Evolutionary conservation across 192 early-diverging fungal species (phyloP), one percentile per base, ranked within the genome.

Genomic region (Phycomyces nitens): DNA sequence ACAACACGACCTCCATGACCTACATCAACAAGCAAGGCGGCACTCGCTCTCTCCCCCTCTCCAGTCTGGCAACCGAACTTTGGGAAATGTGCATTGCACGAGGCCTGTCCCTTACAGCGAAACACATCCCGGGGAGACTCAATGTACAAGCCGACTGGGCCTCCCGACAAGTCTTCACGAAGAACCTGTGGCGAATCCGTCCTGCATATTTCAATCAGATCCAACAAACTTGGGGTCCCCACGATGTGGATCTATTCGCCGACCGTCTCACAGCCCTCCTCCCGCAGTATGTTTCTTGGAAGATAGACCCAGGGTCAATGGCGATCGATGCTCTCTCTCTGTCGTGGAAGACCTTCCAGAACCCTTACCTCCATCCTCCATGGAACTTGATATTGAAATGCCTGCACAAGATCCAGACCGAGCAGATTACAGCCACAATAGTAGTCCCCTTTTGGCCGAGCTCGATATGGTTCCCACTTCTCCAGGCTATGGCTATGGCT

Each of bases 251-350:
- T 58, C 56, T 66, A n/a, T 66, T 58, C 16, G 64, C 64, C 2
- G 64, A 65, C 26, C 42, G 64, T 6, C 9, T 39, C 3, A 57
- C 12, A 6, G 27, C 15, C 27, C 64, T 56, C 6, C 47, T 52
- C 0, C 64, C 64, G 38, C 42, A 53, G 24, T 66, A 66, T 20
- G 64, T 66, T n/a, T 66, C 56, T 11, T 66, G 64, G 64, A 49
- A 47, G n/a, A 0, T 8, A 6, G 44, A 66, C 27, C 56, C 29
- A 5, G 56, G 20, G 9, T 8, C 29, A 0, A 26, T 57, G 12
- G 2, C 49, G 10, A 15, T 11, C 0, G 21, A 54, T 14, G 22
- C 51, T 2, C 53, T 63, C 39, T 41, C 18, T n/a, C 39, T 63
- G 15, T 39, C 16, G 23, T 52, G 51, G 61, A 21, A 22, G 26